Evolutionary conservation across 768 basidiomycete species (phyloP).

Genomic region (Psilocybe cubensis): DNA sequence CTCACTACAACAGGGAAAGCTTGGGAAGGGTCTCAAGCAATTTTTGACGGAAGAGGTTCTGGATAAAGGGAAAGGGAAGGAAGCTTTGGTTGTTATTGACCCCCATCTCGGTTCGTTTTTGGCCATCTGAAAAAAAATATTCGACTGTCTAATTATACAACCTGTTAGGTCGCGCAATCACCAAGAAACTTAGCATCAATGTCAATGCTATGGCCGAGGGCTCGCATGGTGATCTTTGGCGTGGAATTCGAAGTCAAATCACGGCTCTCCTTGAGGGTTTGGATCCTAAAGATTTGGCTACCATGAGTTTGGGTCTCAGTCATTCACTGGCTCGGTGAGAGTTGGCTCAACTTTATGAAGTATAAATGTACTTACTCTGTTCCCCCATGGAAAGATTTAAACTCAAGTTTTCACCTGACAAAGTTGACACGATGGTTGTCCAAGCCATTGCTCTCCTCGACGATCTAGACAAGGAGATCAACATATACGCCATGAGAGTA

Average conservation of each 20-base stretch:
- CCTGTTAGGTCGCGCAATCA: slow-evolving; percentile 75
- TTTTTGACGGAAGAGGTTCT: slow-evolving; percentile 87
- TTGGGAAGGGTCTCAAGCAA: slow-evolving; percentile 91
- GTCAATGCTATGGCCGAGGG: slow-evolving; percentile 65
- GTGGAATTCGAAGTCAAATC: slow-evolving; percentile 92
- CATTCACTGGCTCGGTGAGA: slow-evolving; percentile 91
- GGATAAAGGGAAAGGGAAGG: slow-evolving; percentile 90
- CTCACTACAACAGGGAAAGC: slow-evolving; percentile 88
- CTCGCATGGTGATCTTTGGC: slow-evolving; percentile 78
- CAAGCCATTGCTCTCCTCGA: slow-evolving; percentile 98
- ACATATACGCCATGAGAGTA: slow-evolving; percentile 98
- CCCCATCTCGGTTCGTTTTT: slow-evolving; percentile 78
- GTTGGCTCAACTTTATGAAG: neutral
- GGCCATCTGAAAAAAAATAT: neutral
- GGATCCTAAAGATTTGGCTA: slow-evolving; percentile 92
- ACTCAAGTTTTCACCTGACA: slow-evolving; percentile 99
- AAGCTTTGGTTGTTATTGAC: slow-evolving; percentile 84
- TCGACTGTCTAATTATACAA: neutral
- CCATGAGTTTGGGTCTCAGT: slow-evolving; percentile 97
- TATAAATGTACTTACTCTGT: neutral
- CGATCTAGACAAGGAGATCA: slow-evolving; percentile 99
- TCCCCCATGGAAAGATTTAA: slow-evolving; percentile 70
- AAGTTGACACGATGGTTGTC: slow-evolving; percentile 99
- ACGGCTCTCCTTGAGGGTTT: slow-evolving; percentile 86
- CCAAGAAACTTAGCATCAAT: slow-evolving; percentile 92